A percentile compares a stretch with the other conserved stretches of the same genome.
phyloP scores from a whole-genome alignment of 2,329 filamentous ascomycete genomes.

The Dactylellina sp. region DNA sequence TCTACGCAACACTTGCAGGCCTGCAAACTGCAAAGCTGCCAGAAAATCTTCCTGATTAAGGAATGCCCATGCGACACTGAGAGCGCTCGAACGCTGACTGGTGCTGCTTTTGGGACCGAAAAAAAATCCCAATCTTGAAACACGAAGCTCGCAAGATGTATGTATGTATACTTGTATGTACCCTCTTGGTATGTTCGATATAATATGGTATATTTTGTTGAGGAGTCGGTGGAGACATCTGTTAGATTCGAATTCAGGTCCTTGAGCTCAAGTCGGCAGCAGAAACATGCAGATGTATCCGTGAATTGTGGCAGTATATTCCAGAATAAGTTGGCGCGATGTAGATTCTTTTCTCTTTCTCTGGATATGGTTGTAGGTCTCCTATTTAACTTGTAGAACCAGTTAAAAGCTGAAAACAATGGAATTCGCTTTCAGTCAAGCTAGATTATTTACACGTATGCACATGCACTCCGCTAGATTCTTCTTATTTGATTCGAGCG shows the following conservation, averaged over 20 bases:
- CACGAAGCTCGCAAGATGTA: conserved; percentile 2
- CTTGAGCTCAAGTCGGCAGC: conserved; percentile 5
- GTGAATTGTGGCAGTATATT: neutral
- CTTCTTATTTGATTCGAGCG: no score
- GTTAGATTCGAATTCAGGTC: neutral
- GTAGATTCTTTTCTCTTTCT: no score
- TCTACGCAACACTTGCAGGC: conserved; percentile 23
- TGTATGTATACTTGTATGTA: no score
- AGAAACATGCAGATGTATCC: conserved; percentile 2
- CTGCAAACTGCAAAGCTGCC: conserved; percentile 10
- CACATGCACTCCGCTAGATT: no score
- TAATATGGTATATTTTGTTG: neutral
- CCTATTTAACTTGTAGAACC: no score
- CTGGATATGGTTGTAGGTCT: no score
- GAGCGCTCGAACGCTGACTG: conserved; percentile 24
- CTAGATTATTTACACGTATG: no score
- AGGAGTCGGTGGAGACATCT: neutral
- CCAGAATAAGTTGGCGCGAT: neutral
- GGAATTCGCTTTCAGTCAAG: no score
- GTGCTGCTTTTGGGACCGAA: conserved; percentile 20
- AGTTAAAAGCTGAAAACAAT: no score
- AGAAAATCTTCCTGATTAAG: conserved; percentile 25
- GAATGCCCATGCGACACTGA: conserved; percentile 34
- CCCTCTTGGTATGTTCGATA: neutral
- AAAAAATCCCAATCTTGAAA: conserved; percentile 19